Percentiles rank a stretch among this genome's conserved stretches.
phyloP scores from a whole-genome alignment of 2,329 filamentous ascomycete genomes.

The Pyrenophora graminea region DNA sequence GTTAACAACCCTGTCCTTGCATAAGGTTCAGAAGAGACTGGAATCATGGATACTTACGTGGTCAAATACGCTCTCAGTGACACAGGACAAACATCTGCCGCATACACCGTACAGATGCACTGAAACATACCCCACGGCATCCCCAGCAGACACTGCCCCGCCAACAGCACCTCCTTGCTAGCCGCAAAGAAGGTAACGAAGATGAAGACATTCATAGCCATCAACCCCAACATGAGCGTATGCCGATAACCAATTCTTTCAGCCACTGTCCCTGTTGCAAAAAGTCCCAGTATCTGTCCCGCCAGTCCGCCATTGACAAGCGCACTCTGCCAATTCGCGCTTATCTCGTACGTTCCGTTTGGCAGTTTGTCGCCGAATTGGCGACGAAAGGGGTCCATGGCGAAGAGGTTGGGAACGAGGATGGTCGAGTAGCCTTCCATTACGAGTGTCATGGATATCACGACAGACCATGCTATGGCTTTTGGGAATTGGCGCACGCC shows the following conservation, averaged over 20 bases:
- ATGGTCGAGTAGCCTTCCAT: slow-evolving; percentile 88
- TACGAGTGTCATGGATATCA: slow-evolving; percentile 80
- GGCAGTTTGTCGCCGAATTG: slow-evolving; percentile 37
- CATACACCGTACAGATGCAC: slow-evolving; percentile 49
- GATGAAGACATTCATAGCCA: slow-evolving; percentile 13
- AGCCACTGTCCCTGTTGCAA: slow-evolving; percentile 47
- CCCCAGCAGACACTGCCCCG: slow-evolving; percentile 25
- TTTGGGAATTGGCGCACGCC: slow-evolving; percentile 80
- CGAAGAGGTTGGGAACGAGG: slow-evolving; percentile 75
- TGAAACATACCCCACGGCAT: slow-evolving; percentile 50
- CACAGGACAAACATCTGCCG: slow-evolving; percentile 66
- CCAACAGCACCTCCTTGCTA: slow-evolving; percentile 14
- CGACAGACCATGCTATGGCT: slow-evolving; percentile 77
- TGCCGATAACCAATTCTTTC: slow-evolving; percentile 44
- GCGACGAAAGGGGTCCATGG: slow-evolving; percentile 46
- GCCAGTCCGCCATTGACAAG: slow-evolving; percentile 48
- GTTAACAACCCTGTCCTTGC: neutral
- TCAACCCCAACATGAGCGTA: slow-evolving; percentile 27
- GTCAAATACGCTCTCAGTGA: slow-evolving; percentile 59
- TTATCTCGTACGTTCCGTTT: slow-evolving; percentile 37
- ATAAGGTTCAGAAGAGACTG: neutral
- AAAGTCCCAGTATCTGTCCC: slow-evolving; percentile 48
- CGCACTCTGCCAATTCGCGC: slow-evolving; percentile 49
- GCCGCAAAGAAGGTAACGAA: slow-evolving; percentile 21
- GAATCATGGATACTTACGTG: slow-evolving; percentile 54